Percentiles rank a stretch among this genome's conserved stretches.
Conservation (phyloP, 306 rosid species). For the Cucurbita argyrosperma region DNA sequence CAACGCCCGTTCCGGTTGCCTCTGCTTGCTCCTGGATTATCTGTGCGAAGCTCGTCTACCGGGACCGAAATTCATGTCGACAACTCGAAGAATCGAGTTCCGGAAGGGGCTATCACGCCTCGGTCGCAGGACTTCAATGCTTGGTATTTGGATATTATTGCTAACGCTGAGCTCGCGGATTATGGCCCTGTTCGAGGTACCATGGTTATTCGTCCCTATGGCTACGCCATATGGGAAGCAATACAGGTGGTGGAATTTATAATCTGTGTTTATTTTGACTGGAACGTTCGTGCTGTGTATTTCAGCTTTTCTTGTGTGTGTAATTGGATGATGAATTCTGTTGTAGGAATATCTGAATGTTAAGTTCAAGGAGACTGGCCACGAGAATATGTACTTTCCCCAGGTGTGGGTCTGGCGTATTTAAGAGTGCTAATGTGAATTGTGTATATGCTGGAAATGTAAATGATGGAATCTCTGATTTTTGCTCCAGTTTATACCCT, state of each 20-base stretch:
- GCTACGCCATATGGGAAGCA: constrained; percentile 93
- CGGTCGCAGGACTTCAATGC: constrained; percentile 89
- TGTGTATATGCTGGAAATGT: not conserved
- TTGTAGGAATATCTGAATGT: constrained; percentile 68
- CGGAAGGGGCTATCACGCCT: constrained; percentile 64
- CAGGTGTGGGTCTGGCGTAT: constrained; percentile 34
- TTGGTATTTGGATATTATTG: constrained; percentile 80
- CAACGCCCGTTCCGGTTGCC: constrained; percentile 12
- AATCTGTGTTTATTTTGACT: not conserved
- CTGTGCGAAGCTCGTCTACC: constrained; percentile 34
- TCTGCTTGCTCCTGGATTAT: constrained; percentile 18
- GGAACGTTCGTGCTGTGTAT: not conserved
- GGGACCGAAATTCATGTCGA: constrained; percentile 32
- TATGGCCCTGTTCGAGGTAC: constrained; percentile 99
- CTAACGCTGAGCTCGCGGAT: constrained; percentile 84
- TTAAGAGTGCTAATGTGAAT: not conserved
- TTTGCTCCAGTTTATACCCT: constrained; percentile 72
- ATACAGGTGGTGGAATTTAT: constrained; percentile 43
- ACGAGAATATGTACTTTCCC: constrained; percentile 91
- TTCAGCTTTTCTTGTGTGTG: not conserved
- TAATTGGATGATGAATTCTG: not conserved
- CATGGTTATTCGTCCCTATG: constrained; percentile 92
- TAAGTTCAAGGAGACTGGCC: constrained; percentile 93
- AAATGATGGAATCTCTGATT: not conserved
- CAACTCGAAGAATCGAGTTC: constrained; percentile 34